Conservation (phyloP, 495 filamentous ascomycete genomes). For the Bathelium albidoporum region DNA sequence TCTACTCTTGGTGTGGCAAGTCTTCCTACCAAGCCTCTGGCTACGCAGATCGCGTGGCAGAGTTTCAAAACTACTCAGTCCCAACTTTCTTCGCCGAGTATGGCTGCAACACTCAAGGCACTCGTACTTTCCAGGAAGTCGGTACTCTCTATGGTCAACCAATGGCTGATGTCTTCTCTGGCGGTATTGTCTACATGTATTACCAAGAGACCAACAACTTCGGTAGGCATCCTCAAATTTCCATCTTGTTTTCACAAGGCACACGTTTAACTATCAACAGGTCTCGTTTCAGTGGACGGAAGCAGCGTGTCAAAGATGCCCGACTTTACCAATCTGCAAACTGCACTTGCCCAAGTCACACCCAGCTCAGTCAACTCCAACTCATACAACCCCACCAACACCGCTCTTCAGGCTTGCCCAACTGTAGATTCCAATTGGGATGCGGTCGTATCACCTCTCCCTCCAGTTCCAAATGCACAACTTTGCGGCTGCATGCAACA, state of each 20-base stretch:
- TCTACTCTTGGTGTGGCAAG: constrained; percentile 94
- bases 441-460: constrained; percentile 54
- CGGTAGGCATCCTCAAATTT: constrained; percentile 39
- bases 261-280: constrained; percentile 21
- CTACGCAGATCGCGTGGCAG: constrained; percentile 65
- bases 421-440: constrained; percentile 52
- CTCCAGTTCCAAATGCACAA: constrained; percentile 62
- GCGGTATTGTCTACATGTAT: constrained; percentile 97
- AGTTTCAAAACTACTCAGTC: constrained; percentile 78
- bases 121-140: constrained; percentile 82
- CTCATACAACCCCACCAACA: constrained; percentile 70
- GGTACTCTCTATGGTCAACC: constrained; percentile 62
- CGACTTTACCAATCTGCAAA: constrained; percentile 68
- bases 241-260: too few species aligned
- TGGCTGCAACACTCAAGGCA: constrained; percentile 73
- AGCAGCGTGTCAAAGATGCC: constrained; percentile 47
- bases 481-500: constrained; percentile 77
- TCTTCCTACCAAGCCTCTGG: constrained; percentile 63
- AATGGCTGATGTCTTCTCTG: constrained; percentile 81
- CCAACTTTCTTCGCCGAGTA: constrained; percentile 98
- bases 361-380: constrained; percentile 54
- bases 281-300: constrained; percentile 57
- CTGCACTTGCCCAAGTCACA: constrained; percentile 54
- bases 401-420: constrained; percentile 62
- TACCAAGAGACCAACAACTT: constrained; percentile 86